Base-by-base conservation (phyloP, 176 grass and related monocot genomes). In the Avena atlantica region DNA sequence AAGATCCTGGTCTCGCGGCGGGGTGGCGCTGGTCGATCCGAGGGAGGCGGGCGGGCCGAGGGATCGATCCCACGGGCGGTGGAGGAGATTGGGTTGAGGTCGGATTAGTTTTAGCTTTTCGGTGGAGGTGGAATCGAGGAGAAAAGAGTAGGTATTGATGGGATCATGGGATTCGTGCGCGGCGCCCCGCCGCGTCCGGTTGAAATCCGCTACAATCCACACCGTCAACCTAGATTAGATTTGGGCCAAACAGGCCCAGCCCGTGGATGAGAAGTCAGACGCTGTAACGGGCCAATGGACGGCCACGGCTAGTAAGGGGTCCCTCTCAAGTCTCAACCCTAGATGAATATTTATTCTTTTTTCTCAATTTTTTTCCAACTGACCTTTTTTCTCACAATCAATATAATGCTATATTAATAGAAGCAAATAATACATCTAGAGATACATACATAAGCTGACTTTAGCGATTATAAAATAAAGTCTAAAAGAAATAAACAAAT, bases 1-100 rank as follows among this genome's bases (percentile, higher is more conserved):
- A 80, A 82, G 89, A 88, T 91, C 89, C 89, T 79, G 81, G 81
- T 88, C 89, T 81, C 82, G 69, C 76, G 86, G 76, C 69, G 89
- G 67, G 76, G 80, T 84, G 85, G 76, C 45, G 51, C 68, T 84
- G 81, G 84, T 87, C 85, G 81, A 88, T 91, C 89, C 85, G 85
- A 50, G 85, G 81, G 85, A 71, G 81, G 85, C 58, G 85, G 74
- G n/a, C 51, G 69, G 82, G 71, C 17, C 51, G 69, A 80, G 84
- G 56, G 48, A 29, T 72, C 12, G 84, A 74, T 87, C 49, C 5
- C 89, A 88, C 81, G 89, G 81, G 51, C 50, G 81, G 29, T 53
- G 69, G 25, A 87, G 58, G 64, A 87, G 80, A 87, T 80, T 56
- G 50, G 74, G 25, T 77, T 12, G 78, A 83, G 56, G 69, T 73